Percentiles rank a stretch among this genome's conserved stretches.
Conservation (phyloP, 768 basidiomycete species). For the Amanita phalloides region DNA sequence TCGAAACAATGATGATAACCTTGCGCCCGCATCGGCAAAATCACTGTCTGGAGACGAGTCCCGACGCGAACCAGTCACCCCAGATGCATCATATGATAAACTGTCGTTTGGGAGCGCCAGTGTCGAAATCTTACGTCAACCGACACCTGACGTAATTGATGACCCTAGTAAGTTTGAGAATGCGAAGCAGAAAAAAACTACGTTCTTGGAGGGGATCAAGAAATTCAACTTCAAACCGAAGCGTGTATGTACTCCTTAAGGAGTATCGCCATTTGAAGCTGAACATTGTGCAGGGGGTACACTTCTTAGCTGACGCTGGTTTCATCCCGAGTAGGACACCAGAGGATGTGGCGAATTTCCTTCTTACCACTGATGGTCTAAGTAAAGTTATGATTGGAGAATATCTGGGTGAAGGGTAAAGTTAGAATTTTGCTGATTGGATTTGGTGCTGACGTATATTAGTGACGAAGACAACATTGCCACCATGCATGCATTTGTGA, state of each 20-base stretch:
- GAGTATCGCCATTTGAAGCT: neutral
- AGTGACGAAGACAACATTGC: constrained; percentile 88
- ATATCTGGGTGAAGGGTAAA: constrained; percentile 94
- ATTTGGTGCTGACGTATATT: constrained; percentile 5
- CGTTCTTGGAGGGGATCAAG: constrained; percentile 87
- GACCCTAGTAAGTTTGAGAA: constrained; percentile 91
- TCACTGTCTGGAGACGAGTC: constrained; percentile 44
- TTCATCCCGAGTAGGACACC: constrained; percentile 71
- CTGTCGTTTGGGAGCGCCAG: constrained; percentile 36
- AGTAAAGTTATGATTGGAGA: constrained; percentile 96
- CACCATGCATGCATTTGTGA: constrained; percentile 97
- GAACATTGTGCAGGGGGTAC: constrained; percentile 52
- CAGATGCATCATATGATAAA: constrained; percentile 47
- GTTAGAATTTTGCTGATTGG: neutral
- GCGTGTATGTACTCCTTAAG: constrained; percentile 39
- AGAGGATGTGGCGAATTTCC: constrained; percentile 72
- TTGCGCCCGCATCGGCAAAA: constrained; percentile 26
- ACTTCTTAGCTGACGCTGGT: constrained; percentile 81
- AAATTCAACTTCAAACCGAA: constrained; percentile 99
- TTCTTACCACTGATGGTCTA: constrained; percentile 83
- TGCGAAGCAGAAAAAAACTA: constrained; percentile 95
- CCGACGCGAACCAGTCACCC: constrained; percentile 37
- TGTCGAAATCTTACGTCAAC: constrained; percentile 46
- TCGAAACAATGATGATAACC: constrained; percentile 31
- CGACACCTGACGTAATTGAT: constrained; percentile 75